Conservation (phyloP, 306 rosid genomes). For the Vigna reflexopilosa region DNA sequence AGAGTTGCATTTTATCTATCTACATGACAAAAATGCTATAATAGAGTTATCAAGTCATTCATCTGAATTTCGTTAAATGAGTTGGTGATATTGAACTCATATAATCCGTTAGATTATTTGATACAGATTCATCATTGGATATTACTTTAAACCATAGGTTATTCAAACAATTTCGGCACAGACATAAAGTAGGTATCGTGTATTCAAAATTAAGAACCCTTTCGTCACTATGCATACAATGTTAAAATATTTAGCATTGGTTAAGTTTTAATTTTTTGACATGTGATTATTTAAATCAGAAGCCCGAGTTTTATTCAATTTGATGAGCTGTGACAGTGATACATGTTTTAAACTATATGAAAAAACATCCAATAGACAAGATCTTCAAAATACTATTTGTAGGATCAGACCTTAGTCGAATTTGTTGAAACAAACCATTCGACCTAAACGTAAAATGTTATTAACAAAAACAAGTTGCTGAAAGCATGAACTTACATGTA, state of each 20-base stretch:
- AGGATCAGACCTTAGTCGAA: background rate
- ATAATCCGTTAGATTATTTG: too few species aligned
- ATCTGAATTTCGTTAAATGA: too few species aligned
- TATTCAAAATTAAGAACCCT: background rate
- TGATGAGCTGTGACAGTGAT: conserved; percentile 27
- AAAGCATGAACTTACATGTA: background rate
- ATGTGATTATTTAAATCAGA: background rate
- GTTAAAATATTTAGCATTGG: background rate
- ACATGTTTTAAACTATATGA: background rate
- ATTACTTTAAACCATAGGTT: too few species aligned
- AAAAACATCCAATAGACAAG: conserved; percentile 1
- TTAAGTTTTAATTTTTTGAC: background rate
- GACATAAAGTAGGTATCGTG: background rate
- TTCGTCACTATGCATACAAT: background rate
- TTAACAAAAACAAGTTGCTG: background rate
- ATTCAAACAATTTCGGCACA: background rate
- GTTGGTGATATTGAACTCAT: too few species aligned
- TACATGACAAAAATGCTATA: too few species aligned
- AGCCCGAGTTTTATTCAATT: conserved; percentile 2
- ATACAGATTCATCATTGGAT: too few species aligned
- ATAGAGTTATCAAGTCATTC: too few species aligned
- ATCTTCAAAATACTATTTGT: conserved; percentile 15
- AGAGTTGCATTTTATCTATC: too few species aligned
- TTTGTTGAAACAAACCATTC: background rate
- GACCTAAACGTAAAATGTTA: background rate